A percentile compares a stretch with the other conserved stretches of the same genome.
Evolutionary conservation across 352 stramenopile species (phyloP).

Genomic region (Saprolegnia parasitica): DNA sequence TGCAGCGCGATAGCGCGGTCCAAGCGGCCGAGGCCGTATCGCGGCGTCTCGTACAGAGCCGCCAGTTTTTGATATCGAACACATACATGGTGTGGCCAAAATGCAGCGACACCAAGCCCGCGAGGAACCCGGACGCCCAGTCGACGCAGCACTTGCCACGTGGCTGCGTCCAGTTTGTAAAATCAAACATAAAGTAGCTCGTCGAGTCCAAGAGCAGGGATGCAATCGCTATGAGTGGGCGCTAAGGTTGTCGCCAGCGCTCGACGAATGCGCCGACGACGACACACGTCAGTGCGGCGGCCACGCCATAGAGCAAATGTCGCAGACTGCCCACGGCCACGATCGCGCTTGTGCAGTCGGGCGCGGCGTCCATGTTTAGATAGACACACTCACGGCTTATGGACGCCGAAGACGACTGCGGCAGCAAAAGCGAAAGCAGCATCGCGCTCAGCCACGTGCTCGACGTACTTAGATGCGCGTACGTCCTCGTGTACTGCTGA

Average conservation of each 20-base stretch:
- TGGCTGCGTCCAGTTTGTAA: background rate
- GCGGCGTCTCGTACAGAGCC: background rate
- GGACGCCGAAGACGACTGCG: background rate
- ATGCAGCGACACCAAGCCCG: background rate
- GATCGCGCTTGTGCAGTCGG: background rate
- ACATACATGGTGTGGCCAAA: background rate
- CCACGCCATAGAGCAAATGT: background rate
- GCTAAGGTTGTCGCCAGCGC: background rate
- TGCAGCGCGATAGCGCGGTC: background rate
- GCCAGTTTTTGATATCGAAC: conserved; percentile 4
- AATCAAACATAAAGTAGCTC: conserved; percentile 11
- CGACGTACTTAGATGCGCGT: conserved; percentile 8
- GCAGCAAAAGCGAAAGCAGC: background rate
- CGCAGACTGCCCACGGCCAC: background rate
- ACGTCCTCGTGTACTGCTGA: conserved; percentile 1
- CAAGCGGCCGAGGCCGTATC: background rate
- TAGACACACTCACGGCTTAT: background rate
- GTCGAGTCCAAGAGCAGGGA: background rate
- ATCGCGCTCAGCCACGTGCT: background rate
- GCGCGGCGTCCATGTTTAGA: background rate
- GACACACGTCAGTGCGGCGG: background rate
- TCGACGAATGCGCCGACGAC: background rate
- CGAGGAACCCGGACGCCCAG: background rate
- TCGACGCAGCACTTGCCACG: background rate
- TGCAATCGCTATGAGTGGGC: background rate